Conservation (phyloP, 768 basidiomycete genomes). For the Ramaria sp. region DNA sequence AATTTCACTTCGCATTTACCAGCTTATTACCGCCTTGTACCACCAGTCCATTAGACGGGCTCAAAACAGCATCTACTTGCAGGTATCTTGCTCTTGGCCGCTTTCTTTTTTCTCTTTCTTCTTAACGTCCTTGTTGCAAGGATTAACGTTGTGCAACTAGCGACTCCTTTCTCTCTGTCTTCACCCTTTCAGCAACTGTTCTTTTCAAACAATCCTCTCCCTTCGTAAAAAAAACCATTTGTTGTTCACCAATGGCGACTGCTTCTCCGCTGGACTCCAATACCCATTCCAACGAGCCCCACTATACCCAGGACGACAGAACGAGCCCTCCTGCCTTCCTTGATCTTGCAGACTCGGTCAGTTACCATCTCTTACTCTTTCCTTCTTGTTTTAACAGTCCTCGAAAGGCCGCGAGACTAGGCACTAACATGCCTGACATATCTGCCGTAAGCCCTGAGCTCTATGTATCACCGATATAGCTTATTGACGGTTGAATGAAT, state of each 20-base stretch:
- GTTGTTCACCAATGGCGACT: conserved; percentile 5
- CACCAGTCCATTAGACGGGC: conserved; percentile 4
- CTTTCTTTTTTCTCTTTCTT: not conserved
- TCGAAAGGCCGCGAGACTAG: conserved; percentile 64
- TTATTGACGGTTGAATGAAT: too few species aligned
- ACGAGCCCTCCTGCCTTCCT: conserved; percentile 88
- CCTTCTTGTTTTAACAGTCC: conserved; percentile 7
- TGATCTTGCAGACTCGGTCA: conserved; percentile 86
- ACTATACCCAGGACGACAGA: conserved; percentile 44
- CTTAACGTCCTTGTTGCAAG: not conserved
- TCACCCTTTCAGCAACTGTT: conserved; percentile 2
- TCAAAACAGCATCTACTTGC: conserved; percentile 7
- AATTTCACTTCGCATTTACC: not conserved
- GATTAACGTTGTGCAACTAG: conserved; percentile 10
- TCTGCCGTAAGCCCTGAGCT: conserved; percentile 52
- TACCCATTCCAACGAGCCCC: conserved; percentile 9
- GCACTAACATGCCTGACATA: conserved; percentile 79
- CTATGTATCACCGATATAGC: not conserved
- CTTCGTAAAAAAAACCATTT: not conserved
- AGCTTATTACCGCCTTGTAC: conserved; percentile 4
- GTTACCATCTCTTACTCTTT: conserved; percentile 22
- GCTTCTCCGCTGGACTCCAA: conserved; percentile 3
- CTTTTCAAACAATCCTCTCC: not conserved
- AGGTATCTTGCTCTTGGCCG: not conserved
- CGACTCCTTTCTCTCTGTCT: conserved; percentile 6